These are phyloP conservation scores for Zymoseptoria brevis DNA, from an alignment of 2,329 filamentous ascomycete genomes.

Conservation along the genomic window DNA sequence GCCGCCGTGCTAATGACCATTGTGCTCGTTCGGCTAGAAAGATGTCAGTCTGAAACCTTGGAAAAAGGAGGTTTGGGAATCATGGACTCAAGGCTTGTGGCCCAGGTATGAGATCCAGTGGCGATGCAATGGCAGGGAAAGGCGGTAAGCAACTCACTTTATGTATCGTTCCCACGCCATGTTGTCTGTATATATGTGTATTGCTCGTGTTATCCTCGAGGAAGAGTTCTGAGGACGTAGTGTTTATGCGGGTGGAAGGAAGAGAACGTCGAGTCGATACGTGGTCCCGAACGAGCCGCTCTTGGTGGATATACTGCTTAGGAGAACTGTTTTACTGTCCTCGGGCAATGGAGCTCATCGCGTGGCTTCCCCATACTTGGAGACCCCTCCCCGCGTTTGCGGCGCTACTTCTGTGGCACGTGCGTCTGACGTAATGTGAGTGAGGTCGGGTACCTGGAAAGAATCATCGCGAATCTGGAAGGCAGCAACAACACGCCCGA, in stretches of 20 bases:
- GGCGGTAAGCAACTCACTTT: constrained; percentile 5
- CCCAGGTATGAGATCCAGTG: not conserved
- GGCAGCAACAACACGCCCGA: not conserved
- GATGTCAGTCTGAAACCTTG: not conserved
- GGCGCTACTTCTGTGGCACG: too few species aligned
- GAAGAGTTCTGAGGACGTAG: not conserved
- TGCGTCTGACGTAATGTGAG: too few species aligned
- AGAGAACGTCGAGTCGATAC: not conserved
- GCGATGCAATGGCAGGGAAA: not conserved
- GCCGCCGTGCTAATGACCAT: constrained; percentile 21
- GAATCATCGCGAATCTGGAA: not conserved
- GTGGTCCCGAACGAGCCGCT: not conserved
- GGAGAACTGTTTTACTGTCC: not conserved
- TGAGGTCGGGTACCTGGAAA: not conserved
- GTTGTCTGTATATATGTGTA: not conserved
- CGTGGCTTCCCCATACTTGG: too few species aligned
- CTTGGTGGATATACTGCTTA: not conserved
- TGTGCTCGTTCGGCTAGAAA: constrained; percentile 21
- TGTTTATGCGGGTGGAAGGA: not conserved
- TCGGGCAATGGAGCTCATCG: too few species aligned
- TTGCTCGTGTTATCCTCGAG: not conserved
- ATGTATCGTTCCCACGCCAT: constrained; percentile 13
- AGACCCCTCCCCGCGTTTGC: too few species aligned
- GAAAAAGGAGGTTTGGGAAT: not conserved
- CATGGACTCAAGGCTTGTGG: not conserved